Evolutionary conservation across 2,329 filamentous ascomycete species (phyloP).

Genomic region (Cytospora chrysosperma): DNA sequence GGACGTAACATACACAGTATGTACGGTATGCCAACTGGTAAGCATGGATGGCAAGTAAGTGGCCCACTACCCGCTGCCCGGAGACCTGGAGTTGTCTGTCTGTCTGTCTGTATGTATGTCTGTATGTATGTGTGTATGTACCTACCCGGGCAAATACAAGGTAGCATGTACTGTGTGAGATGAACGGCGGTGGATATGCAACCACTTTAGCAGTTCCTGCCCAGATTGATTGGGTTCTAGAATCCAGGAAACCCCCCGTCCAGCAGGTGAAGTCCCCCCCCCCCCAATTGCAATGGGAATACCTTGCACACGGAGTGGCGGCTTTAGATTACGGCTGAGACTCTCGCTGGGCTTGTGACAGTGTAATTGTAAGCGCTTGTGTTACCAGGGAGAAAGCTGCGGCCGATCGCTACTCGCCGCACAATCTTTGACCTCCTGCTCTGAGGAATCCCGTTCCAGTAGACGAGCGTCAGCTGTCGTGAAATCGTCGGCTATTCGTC

Average conservation of each 20-base stretch:
- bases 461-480: background rate
- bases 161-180: background rate
- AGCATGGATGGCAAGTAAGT: no score
- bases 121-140: no score
- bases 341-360: background rate
- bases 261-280: no score
- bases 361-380: conserved; percentile 16
- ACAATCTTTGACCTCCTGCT: conserved; percentile 4
- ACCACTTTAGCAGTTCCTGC: conserved; percentile 7
- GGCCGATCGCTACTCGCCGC: background rate
- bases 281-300: no score
- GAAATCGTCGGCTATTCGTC: background rate
- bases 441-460: background rate
- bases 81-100: no score
- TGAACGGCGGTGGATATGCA: conserved; percentile 11
- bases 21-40: no score
- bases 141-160: no score
- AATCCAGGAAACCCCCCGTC: background rate
- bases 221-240: conserved; percentile 13
- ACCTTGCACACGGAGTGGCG: no score
- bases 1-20: no score
- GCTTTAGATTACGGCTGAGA: no score
- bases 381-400: background rate
- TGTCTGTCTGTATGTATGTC: no score
- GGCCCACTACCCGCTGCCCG: no score